A percentile compares a stretch with the other conserved stretches of the same genome.
These are phyloP conservation scores for Gyrodon lividus DNA, from an alignment of 768 basidiomycete genomes.

Conservation along the genomic window DNA sequence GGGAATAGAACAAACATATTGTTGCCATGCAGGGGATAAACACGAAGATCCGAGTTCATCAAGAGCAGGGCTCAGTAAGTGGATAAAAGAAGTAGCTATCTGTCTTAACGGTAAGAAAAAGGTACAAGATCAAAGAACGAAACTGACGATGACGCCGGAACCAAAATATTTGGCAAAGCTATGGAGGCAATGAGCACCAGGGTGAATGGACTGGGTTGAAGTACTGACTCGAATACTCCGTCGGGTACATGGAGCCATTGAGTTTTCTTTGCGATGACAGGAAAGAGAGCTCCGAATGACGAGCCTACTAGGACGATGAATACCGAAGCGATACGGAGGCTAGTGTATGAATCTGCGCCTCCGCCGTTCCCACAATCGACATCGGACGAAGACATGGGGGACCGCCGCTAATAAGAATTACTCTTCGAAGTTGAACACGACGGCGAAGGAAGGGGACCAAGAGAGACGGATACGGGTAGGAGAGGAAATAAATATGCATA, in stretches of 20 bases:
- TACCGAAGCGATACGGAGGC: slow-evolving; percentile 66
- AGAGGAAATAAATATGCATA: background rate
- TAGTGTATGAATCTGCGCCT: slow-evolving; percentile 45
- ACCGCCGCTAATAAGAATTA: background rate
- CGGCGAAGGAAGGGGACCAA: background rate
- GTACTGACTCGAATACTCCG: slow-evolving; percentile 64
- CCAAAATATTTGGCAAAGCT: slow-evolving; percentile 91
- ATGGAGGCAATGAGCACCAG: slow-evolving; percentile 5
- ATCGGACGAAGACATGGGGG: slow-evolving; percentile 22
- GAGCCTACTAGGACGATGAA: slow-evolving; percentile 72
- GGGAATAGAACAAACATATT: slow-evolving; percentile 55
- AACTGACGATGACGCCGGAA: slow-evolving; percentile 78
- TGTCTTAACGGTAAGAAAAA: slow-evolving; percentile 26
- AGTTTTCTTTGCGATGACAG: slow-evolving; percentile 57
- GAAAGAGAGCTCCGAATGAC: slow-evolving; percentile 63
- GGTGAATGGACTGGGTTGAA: background rate
- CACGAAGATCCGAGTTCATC: slow-evolving; percentile 71
- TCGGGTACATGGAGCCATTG: slow-evolving; percentile 39
- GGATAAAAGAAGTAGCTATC: slow-evolving; percentile 91
- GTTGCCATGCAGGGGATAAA: slow-evolving; percentile 63
- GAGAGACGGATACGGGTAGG: background rate
- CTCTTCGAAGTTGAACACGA: background rate
- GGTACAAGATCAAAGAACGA: background rate
- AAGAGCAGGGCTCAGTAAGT: slow-evolving; percentile 74
- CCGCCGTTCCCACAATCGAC: slow-evolving; percentile 50